These are phyloP conservation scores for Acacia concinna DNA, from an alignment of 331 rosid genomes.

Conservation along the genomic window DNA sequence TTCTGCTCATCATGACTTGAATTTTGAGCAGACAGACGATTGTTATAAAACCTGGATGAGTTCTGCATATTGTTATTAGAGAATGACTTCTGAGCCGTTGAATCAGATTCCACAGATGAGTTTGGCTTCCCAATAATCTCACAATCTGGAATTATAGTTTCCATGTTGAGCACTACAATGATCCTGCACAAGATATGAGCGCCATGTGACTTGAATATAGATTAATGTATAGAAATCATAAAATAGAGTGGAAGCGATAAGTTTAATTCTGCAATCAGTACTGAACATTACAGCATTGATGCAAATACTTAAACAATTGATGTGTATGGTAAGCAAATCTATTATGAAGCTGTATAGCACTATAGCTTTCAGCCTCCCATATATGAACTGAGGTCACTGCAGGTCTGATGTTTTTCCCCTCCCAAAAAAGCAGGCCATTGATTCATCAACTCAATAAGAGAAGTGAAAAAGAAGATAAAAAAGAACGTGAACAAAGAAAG, in stretches of 20 bases:
- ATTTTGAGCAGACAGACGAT: conserved; percentile 39
- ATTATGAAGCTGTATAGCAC: conserved; percentile 9
- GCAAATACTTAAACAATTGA: conserved; percentile 6
- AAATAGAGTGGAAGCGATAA: conserved; percentile 6
- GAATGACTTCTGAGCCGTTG: conserved; percentile 38
- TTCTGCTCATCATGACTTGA: conserved; percentile 40
- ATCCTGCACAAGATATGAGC: conserved; percentile 51
- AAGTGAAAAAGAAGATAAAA: neutral
- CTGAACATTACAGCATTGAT: neutral
- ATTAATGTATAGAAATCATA: conserved; percentile 13
- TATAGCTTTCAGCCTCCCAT: neutral
- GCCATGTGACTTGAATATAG: conserved; percentile 12
- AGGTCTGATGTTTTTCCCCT: neutral
- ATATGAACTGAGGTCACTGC: neutral
- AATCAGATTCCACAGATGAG: conserved; percentile 43
- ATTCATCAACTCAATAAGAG: neutral
- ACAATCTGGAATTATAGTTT: conserved; percentile 74
- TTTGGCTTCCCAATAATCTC: conserved; percentile 83
- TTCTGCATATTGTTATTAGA: conserved; percentile 32
- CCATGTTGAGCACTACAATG: conserved; percentile 78
- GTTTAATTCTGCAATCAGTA: neutral
- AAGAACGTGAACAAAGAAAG: conserved; percentile 1
- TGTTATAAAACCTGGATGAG: conserved; percentile 34
- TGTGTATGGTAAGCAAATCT: conserved; percentile 13
- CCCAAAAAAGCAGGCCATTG: neutral